Base-by-base conservation (phyloP, 2,329 filamentous ascomycete species). In the Tolypocladium pustulatum region DNA sequence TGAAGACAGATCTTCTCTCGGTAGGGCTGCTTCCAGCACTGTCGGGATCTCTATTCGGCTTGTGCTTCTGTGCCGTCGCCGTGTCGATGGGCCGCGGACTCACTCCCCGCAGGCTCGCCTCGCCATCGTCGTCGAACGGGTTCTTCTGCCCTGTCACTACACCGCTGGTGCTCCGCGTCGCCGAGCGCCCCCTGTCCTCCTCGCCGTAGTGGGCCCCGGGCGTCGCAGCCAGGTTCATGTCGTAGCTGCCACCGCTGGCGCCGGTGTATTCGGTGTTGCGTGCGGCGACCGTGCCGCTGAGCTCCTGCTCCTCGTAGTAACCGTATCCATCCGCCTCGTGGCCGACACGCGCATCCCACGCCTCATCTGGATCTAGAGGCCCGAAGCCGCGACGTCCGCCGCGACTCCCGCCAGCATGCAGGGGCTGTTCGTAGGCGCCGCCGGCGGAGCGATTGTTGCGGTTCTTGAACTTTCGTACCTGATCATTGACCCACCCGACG, bases 321-420 rank as follows among this genome's bases (percentile, higher is more conserved):
- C 82, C 82, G 69, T 86, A 85, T 15, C 73, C 75, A 67, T 88
- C 85, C 22, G 86, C 83, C 71, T 92, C 89, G 65, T 85, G 80
- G 59, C 88, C 89, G 5, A 95, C 89, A 60, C 89, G 79, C 62
- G 89, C 75, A 74, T 94, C 90, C 91, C 91, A 96, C 2, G 90
- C 89, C 68, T 92, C 89, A 69, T 95, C 90, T 1, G 89, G 89
- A 67, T 94, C 90, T 53, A 91, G 80, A 4, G 85, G 78, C 1
- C 86, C 84, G 70, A 88, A 86, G 27, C 84, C 84, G 57, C 82
- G 73, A 58, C 79, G 77, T 58, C 76, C 75, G 53, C 75, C 75
- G 53, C 75, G 74, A 38, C 57, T 71, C 74, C 51, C 49, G 58
- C 71, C 72, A 56, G 71, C 72, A 60, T 72, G 71, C 8, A 74